Evolutionary conservation across 306 rosid species (phyloP).

Genomic region (Cucumis sativus): DNA sequence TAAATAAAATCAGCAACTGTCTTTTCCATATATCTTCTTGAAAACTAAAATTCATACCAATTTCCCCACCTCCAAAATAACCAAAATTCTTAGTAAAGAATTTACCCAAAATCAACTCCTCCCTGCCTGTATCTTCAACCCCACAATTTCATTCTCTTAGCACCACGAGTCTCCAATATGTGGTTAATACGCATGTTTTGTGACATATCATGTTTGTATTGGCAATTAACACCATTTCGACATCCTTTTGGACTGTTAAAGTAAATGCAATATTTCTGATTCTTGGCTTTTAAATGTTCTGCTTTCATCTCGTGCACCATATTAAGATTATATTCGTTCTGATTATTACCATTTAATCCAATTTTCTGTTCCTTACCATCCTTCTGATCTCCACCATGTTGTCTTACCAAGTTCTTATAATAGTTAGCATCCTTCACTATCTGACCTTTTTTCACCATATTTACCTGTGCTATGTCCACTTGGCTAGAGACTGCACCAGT

Average conservation of each 20-base stretch:
- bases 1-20: neutral
- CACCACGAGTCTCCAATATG: slow-evolving; percentile 11
- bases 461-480: slow-evolving; percentile 5
- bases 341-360: slow-evolving; percentile 23
- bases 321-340: slow-evolving; percentile 24
- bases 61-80: neutral
- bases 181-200: neutral
- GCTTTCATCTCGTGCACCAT: slow-evolving; percentile 20
- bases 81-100: neutral
- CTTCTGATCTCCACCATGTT: slow-evolving; percentile 26
- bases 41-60: neutral
- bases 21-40: neutral
- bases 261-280: slow-evolving; percentile 41
- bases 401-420: slow-evolving; percentile 49
- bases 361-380: slow-evolving; percentile 17
- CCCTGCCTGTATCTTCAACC: slow-evolving; percentile 19
- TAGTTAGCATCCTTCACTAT: slow-evolving; percentile 42
- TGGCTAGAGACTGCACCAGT: slow-evolving; percentile 11
- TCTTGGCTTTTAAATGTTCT: slow-evolving; percentile 30
- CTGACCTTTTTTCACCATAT: neutral
- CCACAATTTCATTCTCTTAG: slow-evolving; percentile 42
- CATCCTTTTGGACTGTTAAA: slow-evolving; percentile 57
- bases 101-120: neutral
- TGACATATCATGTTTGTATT: slow-evolving; percentile 38
- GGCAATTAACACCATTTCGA: slow-evolving; percentile 48